phyloP scores from a whole-genome alignment of 768 basidiomycete species.

The Cubamyces sp. region DNA sequence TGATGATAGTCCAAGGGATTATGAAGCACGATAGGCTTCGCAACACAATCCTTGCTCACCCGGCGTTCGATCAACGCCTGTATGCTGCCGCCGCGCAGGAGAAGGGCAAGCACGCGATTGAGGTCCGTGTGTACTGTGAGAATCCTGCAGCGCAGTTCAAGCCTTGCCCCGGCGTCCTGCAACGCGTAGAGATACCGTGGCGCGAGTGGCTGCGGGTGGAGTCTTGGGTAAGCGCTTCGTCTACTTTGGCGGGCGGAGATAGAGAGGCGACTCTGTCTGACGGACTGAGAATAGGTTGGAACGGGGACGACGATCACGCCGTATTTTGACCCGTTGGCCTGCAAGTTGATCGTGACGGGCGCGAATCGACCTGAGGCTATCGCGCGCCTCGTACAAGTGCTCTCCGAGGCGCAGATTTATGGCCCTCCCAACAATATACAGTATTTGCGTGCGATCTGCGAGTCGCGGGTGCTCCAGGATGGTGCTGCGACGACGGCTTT shows the following conservation, averaged over 20 bases:
- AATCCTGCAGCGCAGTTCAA: constrained; percentile 59
- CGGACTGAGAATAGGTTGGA: constrained; percentile 18
- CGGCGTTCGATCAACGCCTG: constrained; percentile 42
- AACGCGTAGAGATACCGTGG: constrained; percentile 48
- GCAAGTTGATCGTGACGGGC: constrained; percentile 62
- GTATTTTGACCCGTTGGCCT: constrained; percentile 60
- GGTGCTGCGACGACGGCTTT: constrained; percentile 55
- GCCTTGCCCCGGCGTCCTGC: constrained; percentile 66
- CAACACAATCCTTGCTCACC: constrained; percentile 22
- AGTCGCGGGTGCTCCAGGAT: constrained; percentile 40
- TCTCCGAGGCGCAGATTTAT: constrained; percentile 47
- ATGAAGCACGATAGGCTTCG: constrained; percentile 36
- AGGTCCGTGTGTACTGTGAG: constrained; percentile 65
- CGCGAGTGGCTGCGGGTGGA: constrained; percentile 64
- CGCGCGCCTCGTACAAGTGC: constrained; percentile 42
- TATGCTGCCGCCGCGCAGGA: constrained; percentile 34
- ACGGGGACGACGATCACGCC: constrained; percentile 56
- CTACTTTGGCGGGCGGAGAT: constrained; percentile 7
- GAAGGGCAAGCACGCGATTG: constrained; percentile 47
- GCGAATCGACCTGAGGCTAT: constrained; percentile 50
- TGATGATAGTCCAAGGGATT: constrained; percentile 66
- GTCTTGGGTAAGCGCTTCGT: constrained; percentile 47
- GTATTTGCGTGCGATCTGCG: constrained; percentile 51
- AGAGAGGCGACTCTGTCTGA: neutral
- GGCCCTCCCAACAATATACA: constrained; percentile 66